Conservation (phyloP, 208 protist genomes). For the Wallacemonas rigidus region DNA sequence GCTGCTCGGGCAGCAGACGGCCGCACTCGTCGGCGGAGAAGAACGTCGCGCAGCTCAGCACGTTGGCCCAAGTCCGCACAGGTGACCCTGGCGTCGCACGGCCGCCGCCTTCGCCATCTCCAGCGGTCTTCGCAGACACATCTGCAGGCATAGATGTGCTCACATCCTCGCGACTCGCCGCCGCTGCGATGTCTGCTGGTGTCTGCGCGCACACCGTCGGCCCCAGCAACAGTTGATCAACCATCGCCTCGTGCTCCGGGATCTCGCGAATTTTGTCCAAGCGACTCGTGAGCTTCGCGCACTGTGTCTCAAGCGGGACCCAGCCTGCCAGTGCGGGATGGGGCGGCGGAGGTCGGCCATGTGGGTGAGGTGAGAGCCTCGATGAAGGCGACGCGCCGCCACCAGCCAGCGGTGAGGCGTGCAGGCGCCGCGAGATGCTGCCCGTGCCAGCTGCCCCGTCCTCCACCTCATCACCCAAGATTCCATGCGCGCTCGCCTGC, state of each 20-base stretch:
- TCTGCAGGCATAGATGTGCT: not conserved
- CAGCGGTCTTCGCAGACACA: not conserved
- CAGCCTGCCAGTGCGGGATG: conserved; percentile 15
- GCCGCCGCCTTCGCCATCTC: not conserved
- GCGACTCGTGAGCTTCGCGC: conserved; percentile 9
- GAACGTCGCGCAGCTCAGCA: conserved; percentile 13
- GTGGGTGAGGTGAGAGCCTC: not conserved
- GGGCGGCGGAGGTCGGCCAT: conserved; percentile 1
- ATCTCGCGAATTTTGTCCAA: conserved; percentile 12
- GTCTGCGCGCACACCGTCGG: conserved; percentile 10
- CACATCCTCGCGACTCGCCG: not conserved
- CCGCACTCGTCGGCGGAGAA: conserved; percentile 15
- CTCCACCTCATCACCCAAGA: not conserved
- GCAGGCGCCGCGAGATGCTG: not conserved
- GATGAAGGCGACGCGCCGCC: too few relatives aligned
- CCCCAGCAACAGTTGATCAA: conserved; percentile 10
- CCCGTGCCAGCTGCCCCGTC: not conserved
- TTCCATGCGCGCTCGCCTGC: not conserved
- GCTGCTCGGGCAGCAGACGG: conserved; percentile 13
- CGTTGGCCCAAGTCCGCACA: conserved; percentile 1
- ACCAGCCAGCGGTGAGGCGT: conserved; percentile 6
- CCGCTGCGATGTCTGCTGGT: not conserved
- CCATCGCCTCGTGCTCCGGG: conserved; percentile 13
- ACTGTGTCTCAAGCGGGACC: conserved; percentile 9
- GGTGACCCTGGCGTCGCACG: not conserved